Conservation (phyloP, 1,139 yeast species). For the Blastobotrys capitulatus region DNA sequence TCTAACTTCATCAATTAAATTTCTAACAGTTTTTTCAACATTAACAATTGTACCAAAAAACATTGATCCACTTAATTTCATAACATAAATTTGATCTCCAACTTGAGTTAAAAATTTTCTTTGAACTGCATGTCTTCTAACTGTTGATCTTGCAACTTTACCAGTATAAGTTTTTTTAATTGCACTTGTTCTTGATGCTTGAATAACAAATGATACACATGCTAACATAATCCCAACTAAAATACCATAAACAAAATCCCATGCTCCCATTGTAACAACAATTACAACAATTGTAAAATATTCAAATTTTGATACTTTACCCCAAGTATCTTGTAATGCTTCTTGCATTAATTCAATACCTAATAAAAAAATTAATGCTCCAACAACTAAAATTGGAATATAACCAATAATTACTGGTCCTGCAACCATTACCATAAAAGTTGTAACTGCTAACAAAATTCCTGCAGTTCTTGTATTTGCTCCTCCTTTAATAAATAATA, state of each 20-base stretch:
- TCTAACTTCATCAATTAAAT: constrained; percentile 50
- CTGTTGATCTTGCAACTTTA: constrained; percentile 84
- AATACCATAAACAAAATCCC: constrained; percentile 92
- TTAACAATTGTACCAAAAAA: constrained; percentile 96
- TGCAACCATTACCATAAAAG: constrained; percentile 70
- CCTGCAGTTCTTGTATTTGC: constrained; percentile 90
- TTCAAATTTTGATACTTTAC: constrained; percentile 68
- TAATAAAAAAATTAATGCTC: constrained; percentile 78
- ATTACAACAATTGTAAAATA: constrained; percentile 78
- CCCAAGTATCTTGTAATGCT: constrained; percentile 79
- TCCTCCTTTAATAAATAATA: constrained; percentile 87
- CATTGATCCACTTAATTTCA: constrained; percentile 80
- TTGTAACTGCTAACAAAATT: constrained; percentile 73
- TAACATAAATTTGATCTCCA: constrained; percentile 84
- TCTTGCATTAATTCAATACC: constrained; percentile 89
- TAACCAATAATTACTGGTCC: constrained; percentile 93
- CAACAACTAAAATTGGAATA: constrained; percentile 94
- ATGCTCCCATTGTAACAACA: constrained; percentile 89
- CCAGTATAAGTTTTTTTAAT: constrained; percentile 83
- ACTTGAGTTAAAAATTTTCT: constrained; percentile 78
- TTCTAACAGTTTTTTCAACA: constrained; percentile 69
- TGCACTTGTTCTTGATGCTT: constrained; percentile 81
- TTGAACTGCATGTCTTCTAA: constrained; percentile 85
- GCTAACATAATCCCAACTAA: constrained; percentile 87
- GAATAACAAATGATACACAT: constrained; percentile 85